Evolutionary conservation across 1,284 basidiomycete genomes (phyloP).

Genomic region (Irpex sp.): DNA sequence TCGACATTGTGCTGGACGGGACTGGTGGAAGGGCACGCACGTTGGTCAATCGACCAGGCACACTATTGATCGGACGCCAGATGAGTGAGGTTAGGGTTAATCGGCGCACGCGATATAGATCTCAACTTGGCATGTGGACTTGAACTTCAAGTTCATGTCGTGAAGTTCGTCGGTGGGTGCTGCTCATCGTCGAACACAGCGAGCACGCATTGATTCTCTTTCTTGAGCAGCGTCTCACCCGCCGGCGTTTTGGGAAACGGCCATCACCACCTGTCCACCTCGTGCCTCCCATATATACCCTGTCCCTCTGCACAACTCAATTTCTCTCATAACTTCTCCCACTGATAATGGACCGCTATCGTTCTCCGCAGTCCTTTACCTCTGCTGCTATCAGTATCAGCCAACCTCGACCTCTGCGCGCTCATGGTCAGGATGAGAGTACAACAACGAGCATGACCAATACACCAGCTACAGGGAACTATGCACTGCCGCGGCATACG

Average conservation of each 20-base stretch:
- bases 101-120: no score
- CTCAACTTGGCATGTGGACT: not conserved
- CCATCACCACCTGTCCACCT: not conserved
- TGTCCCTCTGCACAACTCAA: not conserved
- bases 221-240: not conserved
- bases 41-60: not conserved
- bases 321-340: not conserved
- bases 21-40: constrained; percentile 1
- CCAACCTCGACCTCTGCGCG: constrained; percentile 8
- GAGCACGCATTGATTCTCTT: not conserved
- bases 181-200: not conserved
- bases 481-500: not conserved
- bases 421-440: not conserved
- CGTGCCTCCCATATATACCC: constrained; percentile 1
- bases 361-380: constrained; percentile 3
- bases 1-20: not conserved
- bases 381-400: constrained; percentile 5
- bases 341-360: constrained; percentile 5
- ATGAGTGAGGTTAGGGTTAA: not conserved
- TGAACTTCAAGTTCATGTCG: not conserved
- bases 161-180: not conserved
- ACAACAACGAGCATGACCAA: not conserved
- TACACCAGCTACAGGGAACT: constrained; percentile 1
- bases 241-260: not conserved
- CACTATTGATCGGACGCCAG: not conserved